phyloP scores from a whole-genome alignment of 2,329 filamentous ascomycete species.

The Penicillium frequentans region DNA sequence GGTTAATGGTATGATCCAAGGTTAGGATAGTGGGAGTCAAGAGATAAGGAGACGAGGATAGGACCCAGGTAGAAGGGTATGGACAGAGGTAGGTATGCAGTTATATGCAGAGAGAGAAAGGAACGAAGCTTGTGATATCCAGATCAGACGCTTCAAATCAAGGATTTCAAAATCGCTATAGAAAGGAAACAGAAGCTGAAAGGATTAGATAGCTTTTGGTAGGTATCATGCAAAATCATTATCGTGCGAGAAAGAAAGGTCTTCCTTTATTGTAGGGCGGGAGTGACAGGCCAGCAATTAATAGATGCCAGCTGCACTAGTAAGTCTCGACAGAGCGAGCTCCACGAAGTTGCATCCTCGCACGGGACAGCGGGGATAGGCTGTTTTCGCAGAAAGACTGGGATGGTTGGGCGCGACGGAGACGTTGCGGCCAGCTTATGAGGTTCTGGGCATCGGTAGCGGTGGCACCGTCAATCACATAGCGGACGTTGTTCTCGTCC shows the following conservation, averaged over 20 bases:
- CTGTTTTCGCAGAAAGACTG: slow-evolving; percentile 13
- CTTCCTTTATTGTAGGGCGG: neutral
- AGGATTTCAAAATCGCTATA: slow-evolving; percentile 6
- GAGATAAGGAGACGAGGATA: neutral
- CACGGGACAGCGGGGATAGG: slow-evolving; percentile 19
- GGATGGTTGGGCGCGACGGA: slow-evolving; percentile 6
- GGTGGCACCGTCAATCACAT: slow-evolving; percentile 28
- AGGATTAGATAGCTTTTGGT: slow-evolving; percentile 8
- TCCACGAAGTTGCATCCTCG: slow-evolving; percentile 22
- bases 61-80: neutral
- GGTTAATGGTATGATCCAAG: neutral
- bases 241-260: slow-evolving; percentile 12
- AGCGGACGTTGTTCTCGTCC: slow-evolving; percentile 36
- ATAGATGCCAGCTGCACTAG: slow-evolving; percentile 7
- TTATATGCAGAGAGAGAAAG: neutral
- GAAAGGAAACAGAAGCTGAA: slow-evolving; percentile 8
- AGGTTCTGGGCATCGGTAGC: slow-evolving; percentile 30
- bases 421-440: slow-evolving; percentile 32
- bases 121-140: neutral
- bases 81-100: neutral
- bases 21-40: neutral
- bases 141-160: slow-evolving; percentile 4
- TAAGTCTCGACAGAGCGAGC: slow-evolving; percentile 28
- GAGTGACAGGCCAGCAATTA: neutral
- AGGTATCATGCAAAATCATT: slow-evolving; percentile 22